Evolutionary conservation across 768 basidiomycete species (phyloP).

Genomic region (Steccherinum ochraceum): DNA sequence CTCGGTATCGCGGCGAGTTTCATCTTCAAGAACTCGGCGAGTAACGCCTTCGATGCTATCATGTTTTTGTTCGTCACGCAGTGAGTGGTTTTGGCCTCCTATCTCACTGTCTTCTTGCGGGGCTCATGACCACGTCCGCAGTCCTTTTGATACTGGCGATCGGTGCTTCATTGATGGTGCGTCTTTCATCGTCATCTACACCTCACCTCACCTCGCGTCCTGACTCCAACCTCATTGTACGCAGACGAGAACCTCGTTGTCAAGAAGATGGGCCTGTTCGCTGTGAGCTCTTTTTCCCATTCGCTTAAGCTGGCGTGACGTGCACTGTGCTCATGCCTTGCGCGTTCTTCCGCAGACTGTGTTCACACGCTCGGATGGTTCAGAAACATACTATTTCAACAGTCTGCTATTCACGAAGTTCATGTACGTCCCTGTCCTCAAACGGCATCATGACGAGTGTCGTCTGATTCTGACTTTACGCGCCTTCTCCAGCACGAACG

Average conservation of each 20-base stretch:
- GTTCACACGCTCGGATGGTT: conserved; percentile 67
- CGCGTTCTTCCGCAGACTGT: conserved; percentile 44
- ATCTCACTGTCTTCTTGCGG: neutral
- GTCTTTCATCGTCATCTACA: conserved; percentile 10
- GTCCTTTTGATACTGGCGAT: conserved; percentile 79
- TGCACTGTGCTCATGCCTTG: neutral
- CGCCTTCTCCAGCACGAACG: conserved; percentile 52
- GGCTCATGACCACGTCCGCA: conserved; percentile 23
- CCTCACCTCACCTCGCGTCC: neutral
- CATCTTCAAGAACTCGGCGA: conserved; percentile 71
- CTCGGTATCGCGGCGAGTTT: conserved; percentile 71
- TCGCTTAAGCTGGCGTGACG: neutral
- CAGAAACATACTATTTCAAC: conserved; percentile 79
- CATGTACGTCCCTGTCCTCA: conserved; percentile 41
- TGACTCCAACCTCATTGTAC: conserved; percentile 1
- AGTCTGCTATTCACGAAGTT: conserved; percentile 70
- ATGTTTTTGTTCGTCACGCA: conserved; percentile 82
- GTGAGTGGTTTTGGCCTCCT: conserved; percentile 35
- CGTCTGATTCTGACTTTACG: neutral
- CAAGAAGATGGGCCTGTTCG: conserved; percentile 77
- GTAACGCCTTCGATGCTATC: conserved; percentile 70
- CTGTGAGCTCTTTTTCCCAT: conserved; percentile 31
- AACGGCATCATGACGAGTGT: too few relatives aligned
- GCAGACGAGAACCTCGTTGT: conserved; percentile 65
- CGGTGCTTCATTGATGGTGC: conserved; percentile 67